These are phyloP conservation scores for Hygrophorus russula DNA, from an alignment of 768 basidiomycete genomes.

Conservation along the genomic window DNA sequence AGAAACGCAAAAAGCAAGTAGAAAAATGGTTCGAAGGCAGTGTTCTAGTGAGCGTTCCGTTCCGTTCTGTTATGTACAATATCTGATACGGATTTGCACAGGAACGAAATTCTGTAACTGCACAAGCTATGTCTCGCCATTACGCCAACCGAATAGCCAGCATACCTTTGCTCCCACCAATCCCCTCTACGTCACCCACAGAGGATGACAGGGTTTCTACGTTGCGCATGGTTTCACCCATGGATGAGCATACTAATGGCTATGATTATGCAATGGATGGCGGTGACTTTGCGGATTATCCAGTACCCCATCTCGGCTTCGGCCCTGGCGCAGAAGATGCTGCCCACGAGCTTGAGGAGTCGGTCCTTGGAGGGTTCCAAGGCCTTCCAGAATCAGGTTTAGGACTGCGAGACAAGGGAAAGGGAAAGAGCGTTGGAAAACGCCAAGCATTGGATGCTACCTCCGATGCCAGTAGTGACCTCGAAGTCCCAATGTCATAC, in stretches of 20 bases:
- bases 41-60: slow-evolving; percentile 36
- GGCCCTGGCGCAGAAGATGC: slow-evolving; percentile 36
- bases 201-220: slow-evolving; percentile 2
- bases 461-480: slow-evolving; percentile 51
- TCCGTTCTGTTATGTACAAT: background rate
- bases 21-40: slow-evolving; percentile 65
- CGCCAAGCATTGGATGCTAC: slow-evolving; percentile 34
- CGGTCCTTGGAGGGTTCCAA: slow-evolving; percentile 31
- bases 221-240: slow-evolving; percentile 3
- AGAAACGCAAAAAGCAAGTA: slow-evolving; percentile 62
- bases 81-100: slow-evolving; percentile 18
- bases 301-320: slow-evolving; percentile 13
- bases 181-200: slow-evolving; percentile 16
- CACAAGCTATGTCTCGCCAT: slow-evolving; percentile 44
- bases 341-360: slow-evolving; percentile 45
- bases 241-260: slow-evolving; percentile 16
- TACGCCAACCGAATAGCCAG: slow-evolving; percentile 41
- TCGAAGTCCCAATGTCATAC: slow-evolving; percentile 28
- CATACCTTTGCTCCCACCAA: slow-evolving; percentile 27
- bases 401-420: slow-evolving; percentile 23
- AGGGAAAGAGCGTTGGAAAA: slow-evolving; percentile 36
- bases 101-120: slow-evolving; percentile 62
- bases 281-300: slow-evolving; percentile 15
- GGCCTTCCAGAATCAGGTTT: slow-evolving; percentile 13
- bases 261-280: slow-evolving; percentile 19